Conservation (phyloP, 768 basidiomycete species). For the Termitomyces sp. region DNA sequence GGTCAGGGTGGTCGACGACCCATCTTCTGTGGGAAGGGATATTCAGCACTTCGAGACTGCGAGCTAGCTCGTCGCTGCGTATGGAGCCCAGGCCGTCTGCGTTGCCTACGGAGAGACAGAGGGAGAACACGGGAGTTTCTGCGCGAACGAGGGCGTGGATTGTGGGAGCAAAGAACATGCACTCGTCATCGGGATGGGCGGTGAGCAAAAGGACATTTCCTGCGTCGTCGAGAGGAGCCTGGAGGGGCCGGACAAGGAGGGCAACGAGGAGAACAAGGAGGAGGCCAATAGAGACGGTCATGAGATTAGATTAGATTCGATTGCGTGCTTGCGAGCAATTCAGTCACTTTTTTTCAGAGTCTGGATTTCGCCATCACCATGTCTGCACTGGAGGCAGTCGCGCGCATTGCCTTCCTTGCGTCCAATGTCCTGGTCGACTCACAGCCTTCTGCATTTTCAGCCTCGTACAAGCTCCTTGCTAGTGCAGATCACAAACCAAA, state of each 20-base stretch:
- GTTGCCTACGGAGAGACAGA: conserved; percentile 80
- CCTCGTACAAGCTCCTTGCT: conserved; percentile 33
- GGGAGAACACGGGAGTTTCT: conserved; percentile 32
- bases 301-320: conserved; percentile 8
- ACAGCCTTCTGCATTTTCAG: conserved; percentile 45
- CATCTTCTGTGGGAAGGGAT: conserved; percentile 50
- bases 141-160: conserved; percentile 46
- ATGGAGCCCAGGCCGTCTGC: conserved; percentile 70
- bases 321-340: conserved; percentile 33
- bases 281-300: conserved; percentile 19
- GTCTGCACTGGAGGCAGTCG: conserved; percentile 38
- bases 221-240: conserved; percentile 12
- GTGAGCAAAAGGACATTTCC: conserved; percentile 65
- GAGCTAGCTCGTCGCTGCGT: conserved; percentile 54
- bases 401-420: conserved; percentile 68
- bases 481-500: conserved; percentile 35
- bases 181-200: conserved; percentile 94
- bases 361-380: conserved; percentile 15
- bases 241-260: conserved; percentile 27
- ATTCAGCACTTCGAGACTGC: conserved; percentile 67
- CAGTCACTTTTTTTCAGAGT: conserved; percentile 2
- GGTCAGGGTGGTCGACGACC: conserved; percentile 62
- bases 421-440: conserved; percentile 67
- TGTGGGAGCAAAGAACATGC: conserved; percentile 91
- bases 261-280: conserved; percentile 28